A percentile compares a stretch with the other conserved stretches of the same genome.
These are phyloP conservation scores for Leccinum pallidistipes DNA, from an alignment of 1,284 basidiomycete species.

Conservation along the genomic window DNA sequence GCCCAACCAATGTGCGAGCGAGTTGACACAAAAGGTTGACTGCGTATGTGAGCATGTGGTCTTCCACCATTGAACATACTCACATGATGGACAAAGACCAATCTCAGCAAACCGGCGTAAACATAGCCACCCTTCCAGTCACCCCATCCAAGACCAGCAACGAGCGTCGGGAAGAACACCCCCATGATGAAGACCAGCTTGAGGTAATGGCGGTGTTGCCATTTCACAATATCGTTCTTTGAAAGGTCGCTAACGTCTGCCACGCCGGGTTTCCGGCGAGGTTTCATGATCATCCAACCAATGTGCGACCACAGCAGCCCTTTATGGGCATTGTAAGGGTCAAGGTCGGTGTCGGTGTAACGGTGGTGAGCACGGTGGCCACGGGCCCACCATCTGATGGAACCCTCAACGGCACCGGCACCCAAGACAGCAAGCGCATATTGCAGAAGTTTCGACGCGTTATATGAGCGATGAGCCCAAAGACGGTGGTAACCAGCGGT, in stretches of 20 bases:
- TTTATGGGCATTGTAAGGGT: constrained; percentile 90
- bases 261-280: constrained; percentile 82
- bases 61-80: constrained; percentile 31
- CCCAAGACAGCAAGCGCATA: constrained; percentile 79
- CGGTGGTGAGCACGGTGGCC: neutral
- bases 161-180: constrained; percentile 71
- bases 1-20: constrained; percentile 92
- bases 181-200: constrained; percentile 72
- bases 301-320: constrained; percentile 82
- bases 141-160: constrained; percentile 82
- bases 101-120: constrained; percentile 81
- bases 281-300: constrained; percentile 94
- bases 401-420: constrained; percentile 67
- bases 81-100: constrained; percentile 89
- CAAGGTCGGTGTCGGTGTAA: constrained; percentile 87
- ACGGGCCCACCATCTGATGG: neutral
- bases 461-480: constrained; percentile 92
- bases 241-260: constrained; percentile 87
- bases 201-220: constrained; percentile 87
- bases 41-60: constrained; percentile 31
- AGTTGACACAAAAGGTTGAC: constrained; percentile 96
- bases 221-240: constrained; percentile 75
- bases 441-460: constrained; percentile 80
- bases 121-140: constrained; percentile 85
- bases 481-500: constrained; percentile 89